Evolutionary conservation across 345 rosid species (phyloP).

Genomic region (Eucalyptus grandis): DNA sequence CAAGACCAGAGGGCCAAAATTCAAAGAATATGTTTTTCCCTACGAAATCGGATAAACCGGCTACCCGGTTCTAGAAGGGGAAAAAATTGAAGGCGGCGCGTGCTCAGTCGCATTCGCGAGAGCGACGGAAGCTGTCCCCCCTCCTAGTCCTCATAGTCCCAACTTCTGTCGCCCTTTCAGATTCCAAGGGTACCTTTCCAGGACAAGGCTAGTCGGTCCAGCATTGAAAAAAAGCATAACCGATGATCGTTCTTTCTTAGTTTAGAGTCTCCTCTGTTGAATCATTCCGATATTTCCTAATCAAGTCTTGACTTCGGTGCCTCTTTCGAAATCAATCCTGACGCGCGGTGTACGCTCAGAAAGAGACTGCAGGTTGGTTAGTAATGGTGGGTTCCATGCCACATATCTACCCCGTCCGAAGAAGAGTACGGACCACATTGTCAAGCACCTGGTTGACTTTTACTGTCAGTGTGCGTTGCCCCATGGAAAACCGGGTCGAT

Average conservation of each 20-base stretch:
- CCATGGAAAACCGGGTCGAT: neutral
- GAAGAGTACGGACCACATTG: neutral
- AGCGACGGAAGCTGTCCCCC: neutral
- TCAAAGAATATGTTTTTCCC: neutral
- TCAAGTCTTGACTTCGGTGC: neutral
- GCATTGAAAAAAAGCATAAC: neutral
- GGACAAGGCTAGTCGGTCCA: neutral
- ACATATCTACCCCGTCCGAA: neutral
- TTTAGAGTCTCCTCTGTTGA: neutral
- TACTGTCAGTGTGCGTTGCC: neutral
- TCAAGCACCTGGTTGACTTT: neutral
- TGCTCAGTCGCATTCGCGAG: neutral
- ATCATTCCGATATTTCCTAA: neutral
- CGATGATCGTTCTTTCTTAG: neutral
- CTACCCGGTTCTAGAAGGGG: neutral
- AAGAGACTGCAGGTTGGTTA: neutral
- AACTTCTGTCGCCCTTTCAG: neutral
- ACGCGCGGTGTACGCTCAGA: neutral
- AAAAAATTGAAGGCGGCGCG: neutral
- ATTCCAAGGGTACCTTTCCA: neutral
- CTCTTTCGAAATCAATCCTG: neutral
- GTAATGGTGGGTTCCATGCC: neutral
- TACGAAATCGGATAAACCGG: neutral
- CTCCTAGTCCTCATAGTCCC: neutral
- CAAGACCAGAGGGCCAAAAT: neutral